Evolutionary conservation across 768 basidiomycete genomes (phyloP), one percentile per base, ranked within the genome.

Genomic region (Cystofilobasidium capitatum): DNA sequence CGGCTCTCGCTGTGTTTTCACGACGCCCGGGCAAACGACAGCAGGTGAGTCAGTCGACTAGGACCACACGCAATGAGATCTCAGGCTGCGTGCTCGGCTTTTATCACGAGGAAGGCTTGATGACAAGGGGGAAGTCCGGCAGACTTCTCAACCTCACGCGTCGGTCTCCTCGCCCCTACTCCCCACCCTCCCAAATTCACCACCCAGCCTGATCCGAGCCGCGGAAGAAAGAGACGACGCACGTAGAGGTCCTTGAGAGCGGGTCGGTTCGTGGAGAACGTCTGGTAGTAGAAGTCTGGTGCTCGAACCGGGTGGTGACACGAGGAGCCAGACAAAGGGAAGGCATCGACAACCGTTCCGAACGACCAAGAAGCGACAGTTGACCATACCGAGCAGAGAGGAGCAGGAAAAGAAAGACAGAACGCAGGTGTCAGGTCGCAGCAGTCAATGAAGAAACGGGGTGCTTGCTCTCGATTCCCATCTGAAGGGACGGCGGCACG

Each of bases 231-330:
- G 36, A 8, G 20, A n/a, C 22, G 26, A 64, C 68, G 10, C 9
- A 69, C 68, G 68, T 69, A 69, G 45, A 69, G 68, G 57, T 63
- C 68, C 62, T 63, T 63, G 45, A 69, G 44, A 3, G 31, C 68
- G 13, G 68, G 62, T 44, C 68, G 62, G 68, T 69, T 69, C 58
- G 31, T 59, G 35, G 68, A 24, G 49, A 69, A 69, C 8, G 64
- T 57, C n/a, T 31, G 42, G 68, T 69, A 69, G 68, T 69, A 69
- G 68, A 64, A 69, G 58, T 69, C 68, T 69, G 44, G 3, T 20
- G 26, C n/a, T n/a, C n/a, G n/a, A n/a, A n/a, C n/a, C n/a, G n/a
- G n/a, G n/a, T n/a, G n/a, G n/a, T n/a, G 24, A 1, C 5, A 51
- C 1, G 17, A 33, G 37, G 37, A 31, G 26, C 20, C 9, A 55